Conservation (phyloP, 2,329 filamentous ascomycete genomes). For the Paecilomyces sp. region DNA sequence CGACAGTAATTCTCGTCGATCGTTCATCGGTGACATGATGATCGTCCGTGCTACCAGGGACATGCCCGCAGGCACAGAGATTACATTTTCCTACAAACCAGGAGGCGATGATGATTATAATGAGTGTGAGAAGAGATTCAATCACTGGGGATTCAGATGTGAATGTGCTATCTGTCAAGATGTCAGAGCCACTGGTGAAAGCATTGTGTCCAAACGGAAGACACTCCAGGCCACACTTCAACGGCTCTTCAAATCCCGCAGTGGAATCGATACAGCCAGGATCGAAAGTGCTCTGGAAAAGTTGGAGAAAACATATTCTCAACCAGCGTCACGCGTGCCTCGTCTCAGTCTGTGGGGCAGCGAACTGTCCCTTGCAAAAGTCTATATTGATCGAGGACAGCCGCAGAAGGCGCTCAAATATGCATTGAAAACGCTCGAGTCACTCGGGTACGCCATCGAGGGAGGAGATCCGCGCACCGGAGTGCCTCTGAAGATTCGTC, state of each 20-base stretch:
- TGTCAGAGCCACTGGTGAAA: background rate
- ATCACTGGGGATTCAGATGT: constrained; percentile 19
- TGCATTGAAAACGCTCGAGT: constrained; percentile 15
- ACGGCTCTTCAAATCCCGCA: background rate
- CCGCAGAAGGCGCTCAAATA: constrained; percentile 9
- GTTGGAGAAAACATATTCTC: constrained; percentile 16
- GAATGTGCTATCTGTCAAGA: constrained; percentile 17
- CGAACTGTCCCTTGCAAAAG: constrained; percentile 13
- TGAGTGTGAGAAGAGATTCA: background rate
- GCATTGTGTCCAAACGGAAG: constrained; percentile 8
- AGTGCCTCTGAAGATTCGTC: constrained; percentile 8
- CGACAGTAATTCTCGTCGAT: constrained; percentile 37
- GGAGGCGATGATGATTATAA: constrained; percentile 6
- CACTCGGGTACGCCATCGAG: constrained; percentile 18
- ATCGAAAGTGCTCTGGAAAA: constrained; percentile 8
- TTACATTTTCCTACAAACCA: constrained; percentile 35
- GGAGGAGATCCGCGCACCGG: constrained; percentile 9
- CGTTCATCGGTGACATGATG: constrained; percentile 50
- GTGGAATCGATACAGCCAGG: background rate
- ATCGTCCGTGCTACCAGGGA: constrained; percentile 43
- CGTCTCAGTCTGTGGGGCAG: constrained; percentile 11
- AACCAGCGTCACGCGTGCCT: constrained; percentile 16
- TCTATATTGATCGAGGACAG: constrained; percentile 3
- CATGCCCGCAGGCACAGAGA: constrained; percentile 39
- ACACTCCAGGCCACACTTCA: constrained; percentile 2